Percentiles rank a stretch among this genome's conserved stretches.
phyloP scores from a whole-genome alignment of 345 rosid genomes.

The Dipteronia sinensis region DNA sequence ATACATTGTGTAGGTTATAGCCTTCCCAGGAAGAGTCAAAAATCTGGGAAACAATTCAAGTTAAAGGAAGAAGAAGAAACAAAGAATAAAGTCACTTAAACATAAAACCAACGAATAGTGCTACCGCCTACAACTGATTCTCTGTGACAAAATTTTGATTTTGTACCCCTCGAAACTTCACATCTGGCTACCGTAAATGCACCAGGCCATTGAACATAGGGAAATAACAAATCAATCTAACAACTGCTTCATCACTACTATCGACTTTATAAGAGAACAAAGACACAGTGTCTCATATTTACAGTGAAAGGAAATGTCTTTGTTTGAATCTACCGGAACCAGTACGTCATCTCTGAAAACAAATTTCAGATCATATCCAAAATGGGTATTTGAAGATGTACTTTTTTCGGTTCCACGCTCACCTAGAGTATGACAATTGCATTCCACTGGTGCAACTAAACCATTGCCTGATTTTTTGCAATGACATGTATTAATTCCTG shows the following conservation, averaged over 20 bases:
- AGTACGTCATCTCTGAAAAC: slow-evolving; percentile 73
- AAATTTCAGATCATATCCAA: slow-evolving; percentile 43
- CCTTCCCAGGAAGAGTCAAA: slow-evolving; percentile 18
- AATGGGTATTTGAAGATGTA: slow-evolving; percentile 22
- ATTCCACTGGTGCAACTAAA: slow-evolving; percentile 41
- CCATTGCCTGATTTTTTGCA: slow-evolving; percentile 46
- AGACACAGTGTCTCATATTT: slow-evolving; percentile 72
- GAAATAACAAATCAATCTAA: slow-evolving; percentile 36
- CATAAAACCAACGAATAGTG: background rate
- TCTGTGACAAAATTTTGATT: slow-evolving; percentile 30
- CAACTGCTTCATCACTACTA: slow-evolving; percentile 55
- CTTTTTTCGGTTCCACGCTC: slow-evolving; percentile 29
- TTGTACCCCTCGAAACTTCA: slow-evolving; percentile 9
- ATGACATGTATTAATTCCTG: slow-evolving; percentile 33
- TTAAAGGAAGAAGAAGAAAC: background rate
- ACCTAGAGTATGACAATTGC: slow-evolving; percentile 57
- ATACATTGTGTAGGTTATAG: slow-evolving; percentile 19
- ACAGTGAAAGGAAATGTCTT: slow-evolving; percentile 61
- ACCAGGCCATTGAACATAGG: slow-evolving; percentile 17
- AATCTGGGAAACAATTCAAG: background rate
- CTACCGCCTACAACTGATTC: slow-evolving; percentile 12
- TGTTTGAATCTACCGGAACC: slow-evolving; percentile 46
- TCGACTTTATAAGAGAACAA: slow-evolving; percentile 61
- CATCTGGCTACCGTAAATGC: slow-evolving; percentile 17
- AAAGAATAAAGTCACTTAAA: background rate